Conservation (phyloP, 1,139 yeast species). For the Pneumocystis murina region DNA sequence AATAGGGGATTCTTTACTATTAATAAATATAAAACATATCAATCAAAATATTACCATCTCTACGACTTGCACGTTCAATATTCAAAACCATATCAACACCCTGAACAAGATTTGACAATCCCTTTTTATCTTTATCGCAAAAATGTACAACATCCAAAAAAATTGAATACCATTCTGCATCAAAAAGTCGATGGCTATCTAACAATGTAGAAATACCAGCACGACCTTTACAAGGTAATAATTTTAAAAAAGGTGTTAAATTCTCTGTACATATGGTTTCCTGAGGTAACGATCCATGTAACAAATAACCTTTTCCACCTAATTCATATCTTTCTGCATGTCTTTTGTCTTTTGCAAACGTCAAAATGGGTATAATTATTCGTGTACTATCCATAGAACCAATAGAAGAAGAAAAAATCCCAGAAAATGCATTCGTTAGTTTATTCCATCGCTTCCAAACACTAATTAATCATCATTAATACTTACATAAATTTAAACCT, state of each 20-base stretch:
- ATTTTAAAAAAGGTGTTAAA: slow-evolving; percentile 78
- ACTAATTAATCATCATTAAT: slow-evolving; percentile 2
- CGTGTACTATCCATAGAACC: slow-evolving; percentile 70
- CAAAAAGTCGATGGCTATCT: slow-evolving; percentile 93
- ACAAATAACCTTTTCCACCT: slow-evolving; percentile 31
- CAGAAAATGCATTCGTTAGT: slow-evolving; percentile 65
- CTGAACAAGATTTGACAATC: slow-evolving; percentile 42
- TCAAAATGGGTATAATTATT: slow-evolving; percentile 56
- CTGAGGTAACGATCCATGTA: slow-evolving; percentile 81
- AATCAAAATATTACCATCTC: slow-evolving; percentile 4
- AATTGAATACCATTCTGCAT: slow-evolving; percentile 90
- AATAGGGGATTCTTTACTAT: slow-evolving; percentile 39
- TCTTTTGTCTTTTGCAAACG: slow-evolving; percentile 21
- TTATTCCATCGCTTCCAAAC: slow-evolving; percentile 56
- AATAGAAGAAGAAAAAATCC: slow-evolving; percentile 87
- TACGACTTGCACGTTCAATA: slow-evolving; percentile 46
- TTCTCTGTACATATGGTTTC: slow-evolving; percentile 97
- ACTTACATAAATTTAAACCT: neutral
- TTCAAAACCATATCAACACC: slow-evolving; percentile 63
- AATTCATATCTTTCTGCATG: slow-evolving; percentile 16
- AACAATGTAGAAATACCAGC: slow-evolving; percentile 75
- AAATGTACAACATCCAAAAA: slow-evolving; percentile 63
- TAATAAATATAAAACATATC: neutral
- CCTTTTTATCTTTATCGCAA: slow-evolving; percentile 34
- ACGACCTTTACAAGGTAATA: slow-evolving; percentile 84